Base-by-base conservation (phyloP, 1,284 basidiomycete species). In the Leccinum proliferum region DNA sequence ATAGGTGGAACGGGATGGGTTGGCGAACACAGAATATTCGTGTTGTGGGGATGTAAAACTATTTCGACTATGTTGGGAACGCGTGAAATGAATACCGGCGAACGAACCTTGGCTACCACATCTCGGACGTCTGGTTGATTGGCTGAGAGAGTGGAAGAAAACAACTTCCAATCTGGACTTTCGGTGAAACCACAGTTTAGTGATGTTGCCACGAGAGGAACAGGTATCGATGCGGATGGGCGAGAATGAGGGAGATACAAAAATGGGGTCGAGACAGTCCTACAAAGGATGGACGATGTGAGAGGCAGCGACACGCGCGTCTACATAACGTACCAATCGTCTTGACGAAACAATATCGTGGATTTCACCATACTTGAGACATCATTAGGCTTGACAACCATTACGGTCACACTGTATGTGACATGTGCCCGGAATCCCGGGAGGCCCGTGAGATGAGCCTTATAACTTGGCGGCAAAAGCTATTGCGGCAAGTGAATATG, bases 341-440 rank as follows among this genome's bases (percentile, higher is more conserved):
- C 76, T 62, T 82, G 79, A 35, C 79, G 76, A 15, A 84, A 73
- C 34, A 81, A 63, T 57, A 46, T 46, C 10, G 77, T 78, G 12
- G 81, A 80, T 67, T 79, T 84, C 21, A 82, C 76, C 15, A 77
- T 61, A 60, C 63, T 70, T 59, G 75, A 74, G 14, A 78, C 75
- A 25, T 74, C 69, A 63, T 76, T 77, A 37, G 78, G 77, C 66
- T 81, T 83, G 52, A 83, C 62, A 10, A 60, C 77, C 32, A 77
- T 73, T 1, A 77, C 81, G 58, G 73, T 77, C n/a, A 89, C 76
- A 39, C 77, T 77, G 69, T 90, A 90, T 60, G 81, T 78, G 60
- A 88, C 82, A 41, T 76, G 77, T 21, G 87, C 86, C 10, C 76
- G 75, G 68, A 89, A 89, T 4, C 88, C 88, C 9, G 89, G 88